phyloP scores from a whole-genome alignment of 2,329 filamentous ascomycete genomes.

The Lachnellula willkommii region DNA sequence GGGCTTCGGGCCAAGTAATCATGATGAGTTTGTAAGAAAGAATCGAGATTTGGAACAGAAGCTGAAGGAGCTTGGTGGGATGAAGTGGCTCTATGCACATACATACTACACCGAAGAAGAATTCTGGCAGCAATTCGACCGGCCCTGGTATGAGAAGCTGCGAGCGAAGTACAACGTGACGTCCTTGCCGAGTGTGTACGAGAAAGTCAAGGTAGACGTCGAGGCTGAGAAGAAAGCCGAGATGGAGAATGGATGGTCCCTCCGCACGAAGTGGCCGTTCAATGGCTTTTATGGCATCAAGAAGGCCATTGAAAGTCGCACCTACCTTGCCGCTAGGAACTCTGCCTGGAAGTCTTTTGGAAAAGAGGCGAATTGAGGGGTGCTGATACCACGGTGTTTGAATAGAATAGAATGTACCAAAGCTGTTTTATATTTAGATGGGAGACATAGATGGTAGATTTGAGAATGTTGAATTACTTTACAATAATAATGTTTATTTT shows the following conservation, averaged over 20 bases:
- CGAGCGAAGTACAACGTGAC: slow-evolving; percentile 57
- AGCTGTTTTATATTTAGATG: no score
- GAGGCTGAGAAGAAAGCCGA: slow-evolving; percentile 39
- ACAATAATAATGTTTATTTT: no score
- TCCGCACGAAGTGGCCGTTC: slow-evolving; percentile 49
- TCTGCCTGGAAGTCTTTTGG: slow-evolving; percentile 19
- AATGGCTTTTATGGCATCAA: slow-evolving; percentile 56
- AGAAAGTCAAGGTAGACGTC: slow-evolving; percentile 60
- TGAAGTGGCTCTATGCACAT: slow-evolving; percentile 86
- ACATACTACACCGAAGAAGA: slow-evolving; percentile 72
- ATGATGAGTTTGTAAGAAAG: slow-evolving; percentile 56
- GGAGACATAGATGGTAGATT: no score
- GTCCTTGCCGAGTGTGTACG: slow-evolving; percentile 60
- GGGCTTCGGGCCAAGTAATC: slow-evolving; percentile 67
- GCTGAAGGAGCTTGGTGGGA: slow-evolving; percentile 63
- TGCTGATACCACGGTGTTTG: no score
- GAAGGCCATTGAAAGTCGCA: slow-evolving; percentile 50
- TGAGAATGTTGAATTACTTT: no score
- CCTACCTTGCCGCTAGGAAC: slow-evolving; percentile 26
- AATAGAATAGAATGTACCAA: no score
- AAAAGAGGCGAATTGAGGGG: neutral
- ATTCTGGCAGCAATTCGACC: slow-evolving; percentile 62
- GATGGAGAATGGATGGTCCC: slow-evolving; percentile 25
- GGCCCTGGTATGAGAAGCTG: slow-evolving; percentile 56
- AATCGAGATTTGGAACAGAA: slow-evolving; percentile 69